Evolutionary conservation across 2,329 filamentous ascomycete genomes (phyloP).

Genomic region (Botryotinia globosa): DNA sequence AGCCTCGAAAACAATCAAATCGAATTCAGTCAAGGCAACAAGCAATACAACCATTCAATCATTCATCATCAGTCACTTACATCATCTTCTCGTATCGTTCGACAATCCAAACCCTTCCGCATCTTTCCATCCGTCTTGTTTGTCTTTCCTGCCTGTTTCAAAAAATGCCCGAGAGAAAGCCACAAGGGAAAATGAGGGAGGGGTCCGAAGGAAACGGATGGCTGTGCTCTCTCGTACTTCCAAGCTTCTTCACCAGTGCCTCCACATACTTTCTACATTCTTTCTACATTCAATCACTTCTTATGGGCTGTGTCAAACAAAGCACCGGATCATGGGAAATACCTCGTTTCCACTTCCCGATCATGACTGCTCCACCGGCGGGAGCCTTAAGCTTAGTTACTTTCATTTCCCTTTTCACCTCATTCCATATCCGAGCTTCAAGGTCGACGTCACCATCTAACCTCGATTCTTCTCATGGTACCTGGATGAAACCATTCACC

Average conservation of each 20-base stretch:
- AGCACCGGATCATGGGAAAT: background rate
- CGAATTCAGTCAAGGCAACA: background rate
- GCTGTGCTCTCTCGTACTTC: conserved; percentile 6
- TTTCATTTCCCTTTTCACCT: background rate
- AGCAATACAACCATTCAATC: background rate
- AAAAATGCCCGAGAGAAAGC: conserved; percentile 4
- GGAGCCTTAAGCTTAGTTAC: background rate
- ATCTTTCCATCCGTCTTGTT: background rate
- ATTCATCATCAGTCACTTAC: background rate
- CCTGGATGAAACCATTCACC: conserved; percentile 3
- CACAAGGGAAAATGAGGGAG: background rate
- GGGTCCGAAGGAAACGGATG: background rate
- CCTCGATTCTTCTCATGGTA: background rate
- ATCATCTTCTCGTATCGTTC: background rate
- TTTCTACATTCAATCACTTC: background rate
- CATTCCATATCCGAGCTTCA: background rate
- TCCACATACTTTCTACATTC: conserved; percentile 10
- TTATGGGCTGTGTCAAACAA: background rate
- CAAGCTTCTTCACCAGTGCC: background rate
- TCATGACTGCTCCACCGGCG: background rate
- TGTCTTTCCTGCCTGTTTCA: background rate
- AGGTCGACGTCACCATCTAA: conserved; percentile 1
- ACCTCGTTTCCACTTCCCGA: background rate
- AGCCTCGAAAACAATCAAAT: background rate
- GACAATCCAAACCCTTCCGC: background rate